Evolutionary conservation across 169 alveolate genomes (phyloP), one percentile per base, ranked within the genome.

Genomic region (Miamiensis avidus): DNA sequence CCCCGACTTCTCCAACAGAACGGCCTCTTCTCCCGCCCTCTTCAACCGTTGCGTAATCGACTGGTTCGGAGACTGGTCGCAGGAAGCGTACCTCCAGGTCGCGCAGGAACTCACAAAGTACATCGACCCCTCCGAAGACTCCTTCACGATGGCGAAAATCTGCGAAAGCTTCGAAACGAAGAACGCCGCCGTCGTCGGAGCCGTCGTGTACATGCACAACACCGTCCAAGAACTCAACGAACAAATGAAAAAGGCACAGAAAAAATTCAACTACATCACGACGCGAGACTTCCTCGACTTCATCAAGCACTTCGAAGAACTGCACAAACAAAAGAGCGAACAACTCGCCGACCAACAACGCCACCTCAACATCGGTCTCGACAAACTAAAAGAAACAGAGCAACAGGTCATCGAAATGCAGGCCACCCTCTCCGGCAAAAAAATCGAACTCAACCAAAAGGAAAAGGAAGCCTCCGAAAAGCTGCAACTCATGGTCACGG

Each of bases 31-130:
- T 0, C 99, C 99, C 20, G 99, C 99, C 27, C 89, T 98, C 82
- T 99, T 98, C 93, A 99, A 99, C 89, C 96, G 99, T 81, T 99
- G 99, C 88, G 99, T 99, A 75, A 98, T 99, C 82, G 99, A 99
- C 92, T 99, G 99, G 99, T 98, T 99, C 88, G 99, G 99, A 1
- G 99, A 98, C 89, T 98, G 99, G 99, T 92, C 98, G 26, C 96
- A 95, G 74, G 98, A 97, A 65, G 99, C 99, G 16, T 92, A 98
- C 83, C 93, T 94, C 87, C 98, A 98, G 91, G 99, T 99, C 73
- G 99, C 99, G 30, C 94, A 97, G 74, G 98, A 97, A 85, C 97
- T 98, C 85, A 94, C 89, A 30, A 79, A 65, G 75, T 87, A 84
- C 25, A 89, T 89, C 65, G 88, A 84, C 49, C 78, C 91, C 31